These are phyloP conservation scores for Thermothelomyces thermophilus DNA, from an alignment of 2,329 filamentous ascomycete species.

Conservation along the genomic window DNA sequence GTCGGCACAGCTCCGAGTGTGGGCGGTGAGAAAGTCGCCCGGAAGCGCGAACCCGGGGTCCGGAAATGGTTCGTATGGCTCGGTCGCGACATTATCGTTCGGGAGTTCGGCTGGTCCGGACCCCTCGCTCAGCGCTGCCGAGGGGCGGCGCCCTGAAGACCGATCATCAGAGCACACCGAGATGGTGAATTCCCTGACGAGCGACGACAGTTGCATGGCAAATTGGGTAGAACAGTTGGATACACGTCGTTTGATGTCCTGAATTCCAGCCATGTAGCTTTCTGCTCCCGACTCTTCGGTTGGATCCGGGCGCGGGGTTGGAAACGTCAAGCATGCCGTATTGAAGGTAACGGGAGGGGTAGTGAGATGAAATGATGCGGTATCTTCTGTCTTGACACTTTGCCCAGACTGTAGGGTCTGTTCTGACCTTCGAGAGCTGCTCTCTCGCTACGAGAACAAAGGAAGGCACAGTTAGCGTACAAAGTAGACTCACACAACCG, in stretches of 20 bases:
- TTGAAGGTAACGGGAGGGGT: slow-evolving; percentile 8
- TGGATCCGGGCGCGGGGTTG: slow-evolving; percentile 3
- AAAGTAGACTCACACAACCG: no score
- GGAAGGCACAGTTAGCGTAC: no score
- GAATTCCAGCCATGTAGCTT: not conserved
- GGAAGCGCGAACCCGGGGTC: slow-evolving; percentile 35
- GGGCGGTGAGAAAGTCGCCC: slow-evolving; percentile 41
- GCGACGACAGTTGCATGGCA: slow-evolving; percentile 24
- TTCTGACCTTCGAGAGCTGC: slow-evolving; percentile 3
- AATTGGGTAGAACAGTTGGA: slow-evolving; percentile 30
- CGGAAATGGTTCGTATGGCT: slow-evolving; percentile 21
- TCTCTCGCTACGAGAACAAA: slow-evolving; percentile 7
- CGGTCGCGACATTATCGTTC: not conserved
- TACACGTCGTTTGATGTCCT: slow-evolving; percentile 32
- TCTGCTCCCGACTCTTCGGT: slow-evolving; percentile 18
- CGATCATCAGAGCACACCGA: slow-evolving; percentile 19
- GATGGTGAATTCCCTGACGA: slow-evolving; percentile 25
- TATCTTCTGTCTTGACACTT: slow-evolving; percentile 14
- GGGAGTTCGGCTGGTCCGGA: not conserved
- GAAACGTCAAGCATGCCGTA: slow-evolving; percentile 6
- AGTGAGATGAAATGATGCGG: slow-evolving; percentile 10
- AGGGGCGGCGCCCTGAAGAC: slow-evolving; percentile 8
- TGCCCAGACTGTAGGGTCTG: slow-evolving; percentile 10
- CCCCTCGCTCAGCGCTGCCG: slow-evolving; percentile 5
- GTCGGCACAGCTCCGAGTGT: slow-evolving; percentile 25